phyloP scores from a whole-genome alignment of 2,329 filamentous ascomycete genomes.

The Ophiostoma himal-ulmi region DNA sequence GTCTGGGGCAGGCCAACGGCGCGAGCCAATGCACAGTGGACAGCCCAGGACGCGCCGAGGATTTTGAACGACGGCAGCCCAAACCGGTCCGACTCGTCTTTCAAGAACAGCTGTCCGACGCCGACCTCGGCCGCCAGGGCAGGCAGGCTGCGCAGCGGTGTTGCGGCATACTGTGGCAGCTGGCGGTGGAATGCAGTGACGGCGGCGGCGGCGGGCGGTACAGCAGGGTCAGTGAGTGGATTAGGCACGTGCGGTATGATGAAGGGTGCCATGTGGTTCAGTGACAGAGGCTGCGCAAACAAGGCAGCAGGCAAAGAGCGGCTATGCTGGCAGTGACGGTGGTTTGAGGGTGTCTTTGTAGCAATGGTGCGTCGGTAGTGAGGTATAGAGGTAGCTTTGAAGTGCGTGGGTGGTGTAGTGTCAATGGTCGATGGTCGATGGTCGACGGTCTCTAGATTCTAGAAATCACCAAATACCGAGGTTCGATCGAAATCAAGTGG shows the following conservation, averaged over 20 bases:
- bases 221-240: not conserved
- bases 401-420: not conserved
- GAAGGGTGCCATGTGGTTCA: not conserved
- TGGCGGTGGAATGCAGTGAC: conserved; percentile 48
- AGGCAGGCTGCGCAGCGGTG: conserved; percentile 48
- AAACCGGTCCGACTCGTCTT: conserved; percentile 64
- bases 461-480: not conserved
- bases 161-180: conserved; percentile 52
- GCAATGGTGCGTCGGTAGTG: not conserved
- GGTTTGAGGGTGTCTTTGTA: too few species aligned
- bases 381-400: not conserved
- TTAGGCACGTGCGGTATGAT: not conserved
- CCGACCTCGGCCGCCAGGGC: conserved; percentile 52
- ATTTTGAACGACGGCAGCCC: conserved; percentile 74
- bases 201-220: not conserved
- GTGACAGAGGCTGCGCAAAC: not conserved
- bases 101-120: conserved; percentile 55
- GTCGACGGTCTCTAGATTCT: not conserved
- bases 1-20: conserved; percentile 41
- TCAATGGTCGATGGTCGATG: not conserved
- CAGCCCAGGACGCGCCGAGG: conserved; percentile 69
- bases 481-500: not conserved
- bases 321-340: too few species aligned
- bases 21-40: conserved; percentile 50
- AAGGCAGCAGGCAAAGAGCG: not conserved